Evolutionary conservation across 305 asterid genomes (phyloP).

Genomic region (Petunia hybrid): DNA sequence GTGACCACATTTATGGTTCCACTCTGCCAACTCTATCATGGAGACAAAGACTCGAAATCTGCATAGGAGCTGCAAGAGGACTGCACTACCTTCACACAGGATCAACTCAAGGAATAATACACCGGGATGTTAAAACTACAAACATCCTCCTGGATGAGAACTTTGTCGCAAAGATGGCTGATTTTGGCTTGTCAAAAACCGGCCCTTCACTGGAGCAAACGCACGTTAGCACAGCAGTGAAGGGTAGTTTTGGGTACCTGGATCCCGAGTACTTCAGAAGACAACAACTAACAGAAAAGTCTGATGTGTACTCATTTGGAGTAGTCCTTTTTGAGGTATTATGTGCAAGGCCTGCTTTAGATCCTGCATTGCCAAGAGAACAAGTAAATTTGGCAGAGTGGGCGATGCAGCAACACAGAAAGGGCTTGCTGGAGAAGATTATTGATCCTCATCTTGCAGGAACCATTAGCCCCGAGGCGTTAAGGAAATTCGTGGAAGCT

Average conservation of each 20-base stretch:
- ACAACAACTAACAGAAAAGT: slow-evolving; percentile 86
- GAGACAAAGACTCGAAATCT: slow-evolving; percentile 84
- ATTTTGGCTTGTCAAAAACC: slow-evolving; percentile 83
- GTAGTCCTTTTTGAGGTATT: slow-evolving; percentile 88
- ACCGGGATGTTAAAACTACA: slow-evolving; percentile 93
- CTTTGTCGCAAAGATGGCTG: slow-evolving; percentile 77
- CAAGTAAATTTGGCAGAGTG: slow-evolving; percentile 89
- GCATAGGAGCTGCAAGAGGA: slow-evolving; percentile 92
- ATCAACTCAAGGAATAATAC: slow-evolving; percentile 85
- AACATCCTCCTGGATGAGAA: slow-evolving; percentile 82
- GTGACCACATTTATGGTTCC: slow-evolving; percentile 86
- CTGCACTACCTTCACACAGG: slow-evolving; percentile 94
- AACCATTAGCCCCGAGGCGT: slow-evolving; percentile 54
- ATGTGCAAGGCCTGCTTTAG: slow-evolving; percentile 90
- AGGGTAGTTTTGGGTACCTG: slow-evolving; percentile 93
- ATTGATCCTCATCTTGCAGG: slow-evolving; percentile 59
- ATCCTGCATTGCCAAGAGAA: slow-evolving; percentile 82
- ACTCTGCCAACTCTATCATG: slow-evolving; percentile 61
- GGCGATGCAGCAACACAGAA: slow-evolving; percentile 77
- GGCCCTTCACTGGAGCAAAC: slow-evolving; percentile 91
- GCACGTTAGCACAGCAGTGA: slow-evolving; percentile 93
- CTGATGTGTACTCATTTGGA: slow-evolving; percentile 90
- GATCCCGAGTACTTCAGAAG: slow-evolving; percentile 96
- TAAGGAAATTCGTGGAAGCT: slow-evolving; percentile 76
- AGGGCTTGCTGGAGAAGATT: slow-evolving; percentile 56